Conservation (phyloP, 257 asterid species). For the Primulina tabacum region DNA sequence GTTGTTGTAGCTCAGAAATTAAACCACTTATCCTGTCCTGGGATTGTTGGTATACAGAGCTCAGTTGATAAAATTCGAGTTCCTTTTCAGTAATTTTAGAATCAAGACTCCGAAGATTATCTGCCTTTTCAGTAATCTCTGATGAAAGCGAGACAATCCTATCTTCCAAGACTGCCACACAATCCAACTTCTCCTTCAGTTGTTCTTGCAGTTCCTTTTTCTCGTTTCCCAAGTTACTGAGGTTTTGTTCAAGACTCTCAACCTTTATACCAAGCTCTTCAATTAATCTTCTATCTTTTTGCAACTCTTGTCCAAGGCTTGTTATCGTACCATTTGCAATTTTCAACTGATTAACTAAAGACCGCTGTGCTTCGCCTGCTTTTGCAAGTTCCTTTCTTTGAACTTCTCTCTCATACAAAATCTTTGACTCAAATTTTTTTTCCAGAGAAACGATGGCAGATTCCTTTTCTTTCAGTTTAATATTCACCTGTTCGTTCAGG, state of each 20-base stretch:
- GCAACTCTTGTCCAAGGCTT: slow-evolving; percentile 49
- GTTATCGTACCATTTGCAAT: slow-evolving; percentile 36
- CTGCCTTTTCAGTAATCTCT: slow-evolving; percentile 65
- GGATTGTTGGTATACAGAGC: slow-evolving; percentile 35
- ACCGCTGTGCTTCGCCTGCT: slow-evolving; percentile 44
- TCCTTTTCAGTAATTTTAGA: slow-evolving; percentile 48
- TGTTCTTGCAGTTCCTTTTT: slow-evolving; percentile 48
- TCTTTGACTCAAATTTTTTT: slow-evolving; percentile 47
- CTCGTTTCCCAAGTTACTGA: slow-evolving; percentile 39
- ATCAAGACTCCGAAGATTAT: slow-evolving; percentile 27
- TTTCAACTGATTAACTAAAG: slow-evolving; percentile 42
- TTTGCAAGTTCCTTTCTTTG: slow-evolving; percentile 39
- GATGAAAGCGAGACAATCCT: slow-evolving; percentile 46
- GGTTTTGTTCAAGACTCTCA: slow-evolving; percentile 42
- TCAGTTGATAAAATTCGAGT: slow-evolving; percentile 36
- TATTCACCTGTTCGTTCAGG: slow-evolving; percentile 50
- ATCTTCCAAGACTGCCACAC: slow-evolving; percentile 45
- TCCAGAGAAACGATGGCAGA: slow-evolving; percentile 42
- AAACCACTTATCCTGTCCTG: slow-evolving; percentile 40
- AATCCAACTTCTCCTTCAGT: slow-evolving; percentile 53
- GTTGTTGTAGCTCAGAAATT: slow-evolving; percentile 40
- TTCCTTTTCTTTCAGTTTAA: slow-evolving; percentile 54
- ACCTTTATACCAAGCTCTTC: slow-evolving; percentile 45
- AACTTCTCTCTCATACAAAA: slow-evolving; percentile 50
- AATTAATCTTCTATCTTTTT: slow-evolving; percentile 35